phyloP scores from a whole-genome alignment of 1,284 basidiomycete species.

The Boletus semigastroideus region DNA sequence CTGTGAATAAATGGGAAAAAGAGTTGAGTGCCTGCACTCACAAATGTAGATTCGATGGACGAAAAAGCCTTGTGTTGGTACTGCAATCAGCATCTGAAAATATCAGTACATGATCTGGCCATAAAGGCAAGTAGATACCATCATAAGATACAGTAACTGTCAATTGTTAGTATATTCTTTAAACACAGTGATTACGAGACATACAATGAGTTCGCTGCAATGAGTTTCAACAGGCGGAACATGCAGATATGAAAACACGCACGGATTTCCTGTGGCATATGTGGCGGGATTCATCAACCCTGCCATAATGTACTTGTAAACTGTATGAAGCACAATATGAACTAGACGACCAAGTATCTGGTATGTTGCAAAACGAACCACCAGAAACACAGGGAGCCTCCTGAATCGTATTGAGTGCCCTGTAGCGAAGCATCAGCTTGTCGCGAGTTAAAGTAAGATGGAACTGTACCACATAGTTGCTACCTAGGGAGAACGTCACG shows the following conservation, averaged over 20 bases:
- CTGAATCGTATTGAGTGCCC: conserved; percentile 1
- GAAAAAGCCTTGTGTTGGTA: conserved; percentile 11
- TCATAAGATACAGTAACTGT: background rate
- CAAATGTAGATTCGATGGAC: conserved; percentile 15
- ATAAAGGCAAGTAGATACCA: background rate
- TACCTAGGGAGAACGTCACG: background rate
- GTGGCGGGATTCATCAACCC: background rate
- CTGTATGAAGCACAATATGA: background rate
- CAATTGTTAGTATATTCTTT: background rate
- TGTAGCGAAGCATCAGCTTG: background rate
- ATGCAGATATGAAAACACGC: background rate
- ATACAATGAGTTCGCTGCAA: conserved; percentile 2
- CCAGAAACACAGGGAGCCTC: background rate
- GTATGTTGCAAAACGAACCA: background rate
- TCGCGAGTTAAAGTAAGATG: background rate
- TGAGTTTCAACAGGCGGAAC: background rate
- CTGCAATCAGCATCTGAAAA: background rate
- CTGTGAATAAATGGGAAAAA: background rate
- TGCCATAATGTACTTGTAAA: background rate
- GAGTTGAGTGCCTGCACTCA: background rate
- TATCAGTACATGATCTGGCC: background rate
- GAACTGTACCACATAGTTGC: background rate
- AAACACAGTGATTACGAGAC: background rate
- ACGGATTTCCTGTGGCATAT: background rate
- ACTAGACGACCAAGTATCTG: background rate